Evolutionary conservation across 2,329 filamentous ascomycete species (phyloP), one percentile per base, ranked within the genome.

Genomic region (Colletotrichum limetticola): DNA sequence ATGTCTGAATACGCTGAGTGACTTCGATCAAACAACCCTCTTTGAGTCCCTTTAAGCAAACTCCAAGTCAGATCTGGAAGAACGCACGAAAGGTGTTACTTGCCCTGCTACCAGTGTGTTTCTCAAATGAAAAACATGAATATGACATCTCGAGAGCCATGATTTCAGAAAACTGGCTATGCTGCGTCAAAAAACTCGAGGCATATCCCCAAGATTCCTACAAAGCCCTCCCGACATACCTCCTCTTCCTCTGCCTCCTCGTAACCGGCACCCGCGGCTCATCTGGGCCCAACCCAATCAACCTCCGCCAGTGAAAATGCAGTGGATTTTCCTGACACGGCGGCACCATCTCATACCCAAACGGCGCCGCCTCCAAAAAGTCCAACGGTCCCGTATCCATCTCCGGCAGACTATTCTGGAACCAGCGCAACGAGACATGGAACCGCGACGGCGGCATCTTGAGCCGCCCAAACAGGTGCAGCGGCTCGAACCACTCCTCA

Each of bases 401-500:
- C 19, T 12, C 35, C 8, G 70, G 22, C 8, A 53, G 49, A 32
- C 61, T 22, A 26, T 70, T 22, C 14, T 60, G 24, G 61, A 72
- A 72, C 70, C 70, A 72, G 26, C 66, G 63, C n/a, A 72, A 35
- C 1, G 66, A 61, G 11, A 59, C 35, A 1, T 30, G 14, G 56
- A 65, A 70, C 7, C 7, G 16, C 37, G 37, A 42, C 8, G 8
- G 19, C 22, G 66, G 46, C 26, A 72, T n/a, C 64, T 26, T 19
- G 37, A 3, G 14, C 6, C 37, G 6, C 37, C 56, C 55, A 30
- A 72, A 66, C 22, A 57, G 67, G 14, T 72, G 70, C 4, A 72
- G 66, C 8, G 70, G 32, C 35, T 19, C 37, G 3, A 70, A 61
- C 70, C 70, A 72, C 52, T 72, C 70, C 3, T 72, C 70, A 11